These are phyloP conservation scores for Suhomyces bribrorum DNA, from an alignment of 1,139 yeast species.

Conservation along the genomic window DNA sequence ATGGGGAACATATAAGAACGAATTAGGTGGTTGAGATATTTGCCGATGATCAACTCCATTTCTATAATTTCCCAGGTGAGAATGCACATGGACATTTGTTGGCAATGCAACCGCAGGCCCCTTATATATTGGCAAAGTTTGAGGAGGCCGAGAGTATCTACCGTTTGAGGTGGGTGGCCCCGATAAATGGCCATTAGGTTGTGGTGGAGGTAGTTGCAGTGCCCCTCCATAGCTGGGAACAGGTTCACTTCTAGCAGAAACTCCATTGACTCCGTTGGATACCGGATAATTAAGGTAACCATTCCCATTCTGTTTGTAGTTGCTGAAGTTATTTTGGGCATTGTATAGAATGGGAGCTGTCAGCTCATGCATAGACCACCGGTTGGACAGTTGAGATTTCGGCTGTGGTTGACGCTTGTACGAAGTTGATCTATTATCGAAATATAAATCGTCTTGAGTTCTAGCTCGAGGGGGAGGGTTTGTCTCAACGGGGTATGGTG, in stretches of 20 bases:
- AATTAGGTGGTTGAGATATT: neutral
- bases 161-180: neutral
- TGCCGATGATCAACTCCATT: conserved; percentile 1
- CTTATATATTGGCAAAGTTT: conserved; percentile 8
- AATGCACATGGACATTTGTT: conserved; percentile 10
- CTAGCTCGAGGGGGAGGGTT: neutral
- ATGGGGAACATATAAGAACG: conserved; percentile 1
- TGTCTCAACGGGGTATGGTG: conserved; percentile 10
- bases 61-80: conserved; percentile 1
- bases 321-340: neutral
- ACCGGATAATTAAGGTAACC: neutral
- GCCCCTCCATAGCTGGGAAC: neutral
- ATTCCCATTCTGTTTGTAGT: neutral
- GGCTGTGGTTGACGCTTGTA: neutral
- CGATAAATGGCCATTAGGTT: neutral
- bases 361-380: conserved; percentile 10
- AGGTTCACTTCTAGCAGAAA: neutral
- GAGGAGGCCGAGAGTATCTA: conserved; percentile 13
- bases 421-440: conserved; percentile 2
- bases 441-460: conserved; percentile 5
- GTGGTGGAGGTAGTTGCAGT: neutral
- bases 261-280: no score
- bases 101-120: conserved; percentile 13
- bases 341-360: neutral
- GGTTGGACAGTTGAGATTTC: neutral